Evolutionary conservation across 345 rosid genomes (phyloP), one percentile per base, ranked within the genome.

Genomic region (Eutrema japonicum): DNA sequence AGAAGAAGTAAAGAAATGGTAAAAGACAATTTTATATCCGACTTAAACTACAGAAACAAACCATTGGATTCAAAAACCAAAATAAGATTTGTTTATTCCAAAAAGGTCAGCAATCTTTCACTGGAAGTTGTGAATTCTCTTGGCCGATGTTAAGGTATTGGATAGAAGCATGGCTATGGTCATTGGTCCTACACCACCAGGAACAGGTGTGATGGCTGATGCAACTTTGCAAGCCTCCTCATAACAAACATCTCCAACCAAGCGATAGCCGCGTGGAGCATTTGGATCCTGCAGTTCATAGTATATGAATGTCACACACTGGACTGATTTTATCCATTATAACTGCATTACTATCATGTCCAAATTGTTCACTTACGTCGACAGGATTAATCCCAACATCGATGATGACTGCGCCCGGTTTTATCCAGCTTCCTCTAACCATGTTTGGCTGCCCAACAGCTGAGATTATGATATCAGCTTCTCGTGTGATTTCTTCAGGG

Each of bases 101-200:
- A 22, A 22, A 22, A 22, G 26, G 26, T 2, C 26, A 22, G 2
- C 26, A 22, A 22, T 22, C 26, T 22, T 22, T 22, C 80, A 87
- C 56, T 80, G 67, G 67, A 87, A 82, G 71, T 83, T 81, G 78
- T 79, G 76, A 29, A 66, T 35, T 72, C 93, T 85, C 85, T 88
- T 87, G 10, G 96, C 91, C 0, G 98, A 84, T 42, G 41, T 72
- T 11, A 37, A 37, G 2, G 93, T 90, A 71, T 93, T 90, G 4
- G 91, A 80, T 7, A 88, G 87, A 65, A 93, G 97, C 97, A 93
- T 86, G 18, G 93, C 97, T 68, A 89, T 87, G 5, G 97, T 90
- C 97, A 90, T 90, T 0, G 98, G 96, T 71, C 98, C 98, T 62
- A 93, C 96, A 65, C 96, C 96, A 4, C 98, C 93, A 0, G 93